Percentiles rank a stretch among this genome's conserved stretches.
These are phyloP conservation scores for Corylus avellana DNA, from an alignment of 306 rosid species.

Conservation along the genomic window DNA sequence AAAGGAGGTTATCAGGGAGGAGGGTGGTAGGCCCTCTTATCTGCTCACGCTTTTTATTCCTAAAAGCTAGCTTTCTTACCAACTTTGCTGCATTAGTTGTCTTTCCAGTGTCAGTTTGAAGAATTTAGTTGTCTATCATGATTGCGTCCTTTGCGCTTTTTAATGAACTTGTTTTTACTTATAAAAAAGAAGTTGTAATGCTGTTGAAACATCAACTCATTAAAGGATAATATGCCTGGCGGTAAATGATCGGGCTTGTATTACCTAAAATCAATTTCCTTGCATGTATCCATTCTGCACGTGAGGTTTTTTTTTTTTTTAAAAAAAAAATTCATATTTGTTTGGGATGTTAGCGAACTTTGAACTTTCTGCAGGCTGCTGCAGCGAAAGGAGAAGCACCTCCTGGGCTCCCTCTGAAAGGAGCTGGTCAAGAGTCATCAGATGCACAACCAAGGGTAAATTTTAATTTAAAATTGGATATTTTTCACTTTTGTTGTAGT, in stretches of 20 bases:
- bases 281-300: neutral
- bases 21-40: neutral
- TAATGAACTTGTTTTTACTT: neutral
- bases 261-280: constrained; percentile 9
- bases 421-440: constrained; percentile 95
- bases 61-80: neutral
- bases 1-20: constrained; percentile 15
- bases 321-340: neutral
- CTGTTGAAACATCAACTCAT: neutral
- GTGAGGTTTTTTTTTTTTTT: constrained; percentile 4
- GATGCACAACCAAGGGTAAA: constrained; percentile 76
- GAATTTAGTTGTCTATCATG: neutral
- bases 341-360: constrained; percentile 15
- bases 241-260: constrained; percentile 9
- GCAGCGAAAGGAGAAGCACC: constrained; percentile 99
- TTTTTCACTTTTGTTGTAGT: neutral
- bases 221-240: constrained; percentile 9
- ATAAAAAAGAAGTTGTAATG: neutral
- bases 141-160: neutral
- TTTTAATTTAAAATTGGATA: constrained; percentile 17
- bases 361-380: constrained; percentile 73
- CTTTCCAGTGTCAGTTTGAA: neutral
- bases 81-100: neutral
- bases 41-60: neutral
- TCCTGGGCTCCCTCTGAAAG: constrained; percentile 95